phyloP scores from a whole-genome alignment of 2,329 filamentous ascomycete species.

The Thelonectria blattea region DNA sequence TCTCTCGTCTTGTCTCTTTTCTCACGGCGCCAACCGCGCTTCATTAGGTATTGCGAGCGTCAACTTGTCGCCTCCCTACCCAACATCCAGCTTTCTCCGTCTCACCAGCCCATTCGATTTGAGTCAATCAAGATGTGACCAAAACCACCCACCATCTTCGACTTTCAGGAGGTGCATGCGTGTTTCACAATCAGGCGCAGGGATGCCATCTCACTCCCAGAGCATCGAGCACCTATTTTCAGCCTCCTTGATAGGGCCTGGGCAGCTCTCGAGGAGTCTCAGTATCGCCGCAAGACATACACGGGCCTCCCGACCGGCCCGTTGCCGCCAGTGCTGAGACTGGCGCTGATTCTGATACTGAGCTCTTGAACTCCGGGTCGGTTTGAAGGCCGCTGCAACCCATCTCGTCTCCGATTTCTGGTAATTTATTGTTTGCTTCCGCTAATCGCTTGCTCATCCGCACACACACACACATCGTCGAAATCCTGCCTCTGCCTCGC shows the following conservation, averaged over 20 bases:
- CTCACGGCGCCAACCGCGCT: slow-evolving; percentile 1
- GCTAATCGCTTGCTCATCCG: not conserved
- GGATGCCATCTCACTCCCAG: slow-evolving; percentile 20
- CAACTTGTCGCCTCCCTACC: not conserved
- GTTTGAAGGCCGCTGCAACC: slow-evolving; percentile 8
- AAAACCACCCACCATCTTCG: slow-evolving; percentile 2
- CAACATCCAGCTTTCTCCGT: not conserved
- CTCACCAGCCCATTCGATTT: not conserved
- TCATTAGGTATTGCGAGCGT: slow-evolving; percentile 1
- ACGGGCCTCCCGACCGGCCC: slow-evolving; percentile 1
- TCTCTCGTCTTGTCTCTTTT: slow-evolving; percentile 2
- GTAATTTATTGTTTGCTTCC: not conserved
- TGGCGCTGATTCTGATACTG: slow-evolving; percentile 7
- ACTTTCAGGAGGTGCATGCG: not conserved
- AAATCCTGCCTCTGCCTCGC: slow-evolving; percentile 6
- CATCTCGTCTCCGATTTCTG: slow-evolving; percentile 4
- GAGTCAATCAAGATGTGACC: not conserved
- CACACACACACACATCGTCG: not conserved
- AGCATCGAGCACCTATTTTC: slow-evolving; percentile 16
- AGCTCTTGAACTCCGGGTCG: not conserved
- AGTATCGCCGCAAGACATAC: slow-evolving; percentile 31
- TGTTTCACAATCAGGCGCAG: slow-evolving; percentile 16
- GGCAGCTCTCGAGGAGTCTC: slow-evolving; percentile 7
- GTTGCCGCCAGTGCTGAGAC: slow-evolving; percentile 6
- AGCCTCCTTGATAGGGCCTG: slow-evolving; percentile 23